Evolutionary conservation across 208 protist genomes (phyloP).

Genomic region (Trypanosoma grayi): DNA sequence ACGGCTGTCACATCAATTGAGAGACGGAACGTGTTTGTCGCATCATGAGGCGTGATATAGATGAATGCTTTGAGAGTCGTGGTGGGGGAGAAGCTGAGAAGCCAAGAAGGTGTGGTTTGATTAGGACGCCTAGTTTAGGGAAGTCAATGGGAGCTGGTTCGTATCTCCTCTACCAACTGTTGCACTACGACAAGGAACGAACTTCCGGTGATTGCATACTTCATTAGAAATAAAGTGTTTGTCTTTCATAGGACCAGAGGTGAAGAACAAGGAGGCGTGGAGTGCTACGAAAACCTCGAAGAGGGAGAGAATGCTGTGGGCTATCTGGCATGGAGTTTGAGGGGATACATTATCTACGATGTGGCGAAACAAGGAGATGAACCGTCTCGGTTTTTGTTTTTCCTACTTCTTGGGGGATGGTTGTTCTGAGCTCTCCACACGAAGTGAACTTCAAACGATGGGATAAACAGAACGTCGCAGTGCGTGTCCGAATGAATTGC

Average conservation of each 20-base stretch:
- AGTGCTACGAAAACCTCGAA: background rate
- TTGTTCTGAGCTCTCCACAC: background rate
- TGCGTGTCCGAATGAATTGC: background rate
- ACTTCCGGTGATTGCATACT: background rate
- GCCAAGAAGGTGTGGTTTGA: background rate
- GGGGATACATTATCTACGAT: constrained; percentile 1
- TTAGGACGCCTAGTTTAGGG: constrained; percentile 1
- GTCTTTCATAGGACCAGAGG: background rate
- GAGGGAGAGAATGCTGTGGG: background rate
- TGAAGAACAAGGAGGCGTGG: background rate
- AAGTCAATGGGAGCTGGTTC: constrained; percentile 1
- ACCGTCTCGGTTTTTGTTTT: background rate
- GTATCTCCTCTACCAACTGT: constrained; percentile 6
- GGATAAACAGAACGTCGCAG: background rate
- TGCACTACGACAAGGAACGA: constrained; percentile 3
- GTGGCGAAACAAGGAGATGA: background rate
- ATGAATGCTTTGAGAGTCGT: background rate
- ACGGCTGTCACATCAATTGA: background rate
- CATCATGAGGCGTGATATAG: background rate
- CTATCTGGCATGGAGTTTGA: background rate
- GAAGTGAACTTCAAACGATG: background rate
- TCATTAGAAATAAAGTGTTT: background rate
- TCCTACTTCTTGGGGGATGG: background rate
- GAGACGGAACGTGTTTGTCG: background rate
- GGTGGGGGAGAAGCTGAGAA: background rate